Conservation (phyloP, 306 rosid genomes). For the Malus fusca region DNA sequence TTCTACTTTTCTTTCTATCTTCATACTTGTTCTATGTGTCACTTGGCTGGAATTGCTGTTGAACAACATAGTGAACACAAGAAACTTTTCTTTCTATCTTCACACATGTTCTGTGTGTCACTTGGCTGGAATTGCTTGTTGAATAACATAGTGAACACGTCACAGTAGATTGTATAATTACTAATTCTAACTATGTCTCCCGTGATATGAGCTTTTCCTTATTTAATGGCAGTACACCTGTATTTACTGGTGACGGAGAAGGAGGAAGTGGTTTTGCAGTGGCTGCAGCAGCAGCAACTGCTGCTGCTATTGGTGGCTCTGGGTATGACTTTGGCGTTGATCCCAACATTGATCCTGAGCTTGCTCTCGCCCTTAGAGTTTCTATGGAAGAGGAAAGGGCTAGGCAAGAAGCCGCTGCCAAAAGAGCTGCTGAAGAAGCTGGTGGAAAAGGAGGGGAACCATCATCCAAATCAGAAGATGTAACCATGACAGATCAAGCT, state of each 20-base stretch:
- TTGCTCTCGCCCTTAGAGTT: constrained; percentile 44
- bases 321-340: constrained; percentile 34
- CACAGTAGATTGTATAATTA: no score
- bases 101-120: neutral
- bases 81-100: neutral
- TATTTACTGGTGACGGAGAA: constrained; percentile 36
- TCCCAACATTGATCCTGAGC: constrained; percentile 36
- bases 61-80: neutral
- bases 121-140: neutral
- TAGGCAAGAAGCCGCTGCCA: constrained; percentile 38
- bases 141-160: neutral
- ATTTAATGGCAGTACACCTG: constrained; percentile 32
- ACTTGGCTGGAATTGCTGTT: neutral
- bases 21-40: neutral
- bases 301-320: constrained; percentile 26
- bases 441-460: constrained; percentile 27
- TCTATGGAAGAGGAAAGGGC: constrained; percentile 45
- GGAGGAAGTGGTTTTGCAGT: constrained; percentile 35
- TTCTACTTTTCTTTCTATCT: neutral
- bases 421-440: constrained; percentile 32
- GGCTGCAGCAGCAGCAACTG: constrained; percentile 25
- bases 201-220: neutral
- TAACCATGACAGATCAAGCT: constrained; percentile 14
- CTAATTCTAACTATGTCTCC: neutral
- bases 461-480: constrained; percentile 28